These are phyloP conservation scores for Lophiostoma macrostomum DNA, from an alignment of 495 filamentous ascomycete genomes.

Conservation along the genomic window DNA sequence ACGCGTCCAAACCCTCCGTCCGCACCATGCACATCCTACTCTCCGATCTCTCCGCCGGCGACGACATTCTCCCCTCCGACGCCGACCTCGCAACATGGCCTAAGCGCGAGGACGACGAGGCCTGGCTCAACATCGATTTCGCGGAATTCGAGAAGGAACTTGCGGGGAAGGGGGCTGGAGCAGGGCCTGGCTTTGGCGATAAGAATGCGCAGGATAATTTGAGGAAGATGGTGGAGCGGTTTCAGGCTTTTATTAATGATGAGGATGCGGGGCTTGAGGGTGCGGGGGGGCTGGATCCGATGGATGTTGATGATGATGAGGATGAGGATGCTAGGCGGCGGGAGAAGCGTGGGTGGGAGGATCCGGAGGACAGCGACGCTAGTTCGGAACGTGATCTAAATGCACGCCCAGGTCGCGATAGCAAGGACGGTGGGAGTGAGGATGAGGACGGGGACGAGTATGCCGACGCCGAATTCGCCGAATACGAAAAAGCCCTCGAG, in stretches of 20 bases:
- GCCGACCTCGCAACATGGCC: constrained; percentile 71
- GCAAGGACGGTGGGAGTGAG: constrained; percentile 14
- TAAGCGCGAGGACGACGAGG: constrained; percentile 69
- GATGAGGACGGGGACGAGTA: constrained; percentile 32
- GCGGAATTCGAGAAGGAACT: constrained; percentile 83
- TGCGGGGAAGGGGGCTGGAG: constrained; percentile 44
- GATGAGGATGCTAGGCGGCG: neutral
- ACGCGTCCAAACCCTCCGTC: constrained; percentile 61
- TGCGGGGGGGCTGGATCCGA: constrained; percentile 66
- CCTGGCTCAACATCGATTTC: constrained; percentile 92
- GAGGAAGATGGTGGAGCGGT: constrained; percentile 82
- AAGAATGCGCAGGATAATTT: constrained; percentile 75
- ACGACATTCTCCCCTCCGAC: constrained; percentile 64
- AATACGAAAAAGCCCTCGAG: constrained; percentile 78
- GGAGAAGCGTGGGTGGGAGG: constrained; percentile 15
- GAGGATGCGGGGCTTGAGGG: constrained; percentile 76
- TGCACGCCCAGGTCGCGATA: no score
- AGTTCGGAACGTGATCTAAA: constrained; percentile 43
- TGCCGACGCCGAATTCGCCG: constrained; percentile 47
- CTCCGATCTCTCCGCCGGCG: constrained; percentile 64
- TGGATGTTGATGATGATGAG: constrained; percentile 56
- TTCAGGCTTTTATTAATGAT: constrained; percentile 90
- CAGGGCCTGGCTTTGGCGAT: constrained; percentile 66
- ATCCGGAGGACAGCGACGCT: constrained; percentile 18
- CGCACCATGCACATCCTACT: constrained; percentile 72